Evolutionary conservation across 257 asterid species (phyloP), one percentile per base, ranked within the genome.

Genomic region (Phtheirospermum japonicum): DNA sequence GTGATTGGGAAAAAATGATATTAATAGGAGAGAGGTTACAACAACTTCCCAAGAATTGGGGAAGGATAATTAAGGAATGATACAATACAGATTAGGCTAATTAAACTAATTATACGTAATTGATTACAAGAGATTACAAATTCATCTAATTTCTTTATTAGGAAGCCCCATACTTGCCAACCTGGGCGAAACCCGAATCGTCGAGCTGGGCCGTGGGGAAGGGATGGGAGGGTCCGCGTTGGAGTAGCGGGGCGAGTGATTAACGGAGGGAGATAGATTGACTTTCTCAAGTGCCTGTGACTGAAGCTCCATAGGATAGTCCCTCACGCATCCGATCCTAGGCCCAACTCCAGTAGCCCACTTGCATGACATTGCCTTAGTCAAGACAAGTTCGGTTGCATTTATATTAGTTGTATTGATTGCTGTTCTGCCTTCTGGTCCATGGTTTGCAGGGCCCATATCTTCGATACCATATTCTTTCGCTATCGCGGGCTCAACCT

Each of bases 321-420:
- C 88, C 52, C 90, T 73, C 12, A 88, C 87, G 69, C 91, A 88
- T 0, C 96, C 94, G 17, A 88, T 88, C 5, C 94, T 71, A 7
- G 96, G 79, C 9, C 92, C 92, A 0, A 81, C 82, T 0, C 89
- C 89, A 32, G 79, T 83, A 31, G 71, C 34, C 91, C 91, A 88
- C 70, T 81, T 85, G 83, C 77, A 73, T 10, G 92, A 79, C 75
- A 42, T 76, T 3, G 11, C 42, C 9, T 61, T 13, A 61, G 63
- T 9, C 11, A 12, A 36, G 17, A n/a, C n/a, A n/a, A n/a, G n/a
- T n/a, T n/a, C n/a, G n/a, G n/a, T n/a, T n/a, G n/a, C n/a, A n/a
- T n/a, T n/a, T n/a, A n/a, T n/a, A n/a, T 54, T 61, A 9, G 70
- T 61, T 8, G 59, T 74, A 4, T 70, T 64, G 31, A 67, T 74